These are phyloP conservation scores for barrel medic (Medicago truncatula) DNA, from an alignment of 306 rosid genomes.

Conservation along the genomic window MtrunA17r5.0-ANR NC_053045.1:31024501-31025000, in stretches of 20 bases:
- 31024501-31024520: too few relatives aligned
- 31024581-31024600: too few relatives aligned
- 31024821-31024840: neutral
- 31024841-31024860: neutral
- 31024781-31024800: neutral
- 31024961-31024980: neutral
- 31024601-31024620: too few relatives aligned
- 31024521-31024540: too few relatives aligned
- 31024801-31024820: neutral
- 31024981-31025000: neutral
- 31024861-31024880: slow-evolving; percentile 14
- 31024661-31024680: too few relatives aligned
- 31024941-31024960: neutral
- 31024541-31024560: too few relatives aligned
- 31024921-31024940: neutral
- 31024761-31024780: slow-evolving; percentile 4
- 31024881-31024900: slow-evolving; percentile 23
- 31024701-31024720: neutral
- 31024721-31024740: neutral
- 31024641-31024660: too few relatives aligned
- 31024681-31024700: too few relatives aligned
- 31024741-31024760: neutral
- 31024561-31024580: too few relatives aligned
- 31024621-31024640: too few relatives aligned
- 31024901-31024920: neutral